A percentile compares a stretch with the other conserved stretches of the same genome.
phyloP scores from a whole-genome alignment of 2,329 filamentous ascomycete species.

The Cryphonectria nitschkei region DNA sequence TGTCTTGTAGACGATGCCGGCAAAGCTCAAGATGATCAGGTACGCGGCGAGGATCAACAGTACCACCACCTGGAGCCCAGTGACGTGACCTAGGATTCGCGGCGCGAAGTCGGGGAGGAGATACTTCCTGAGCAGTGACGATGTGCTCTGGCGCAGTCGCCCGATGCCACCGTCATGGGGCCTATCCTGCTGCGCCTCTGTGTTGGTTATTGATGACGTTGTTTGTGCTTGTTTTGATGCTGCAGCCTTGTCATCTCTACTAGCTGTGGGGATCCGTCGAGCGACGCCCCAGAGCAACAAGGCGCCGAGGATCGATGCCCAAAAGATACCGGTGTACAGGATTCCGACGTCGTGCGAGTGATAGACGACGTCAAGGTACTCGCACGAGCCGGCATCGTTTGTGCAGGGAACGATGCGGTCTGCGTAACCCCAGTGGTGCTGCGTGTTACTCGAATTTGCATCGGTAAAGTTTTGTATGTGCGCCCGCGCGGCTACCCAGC shows the following conservation, averaged over 20 bases:
- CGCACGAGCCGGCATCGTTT: conserved; percentile 52
- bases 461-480: conserved; percentile 49
- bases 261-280: conserved; percentile 31
- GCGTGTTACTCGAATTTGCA: conserved; percentile 35
- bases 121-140: conserved; percentile 46
- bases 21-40: conserved; percentile 69
- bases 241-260: background rate
- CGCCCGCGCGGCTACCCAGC: conserved; percentile 18
- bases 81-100: conserved; percentile 67
- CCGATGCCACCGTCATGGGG: conserved; percentile 15
- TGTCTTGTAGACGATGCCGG: conserved; percentile 68
- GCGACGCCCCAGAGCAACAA: conserved; percentile 48
- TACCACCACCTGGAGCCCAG: conserved; percentile 68
- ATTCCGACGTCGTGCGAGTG: conserved; percentile 52
- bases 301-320: conserved; percentile 50
- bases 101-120: conserved; percentile 64
- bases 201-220: background rate
- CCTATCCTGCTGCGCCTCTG: background rate
- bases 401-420: conserved; percentile 49
- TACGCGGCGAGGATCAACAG: conserved; percentile 63
- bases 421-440: conserved; percentile 53
- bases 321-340: conserved; percentile 55
- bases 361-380: conserved; percentile 57
- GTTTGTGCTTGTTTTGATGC: background rate
- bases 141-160: conserved; percentile 22